Evolutionary conservation across 805 yeast species (phyloP).

Genomic region (Kazachstania viticola): DNA sequence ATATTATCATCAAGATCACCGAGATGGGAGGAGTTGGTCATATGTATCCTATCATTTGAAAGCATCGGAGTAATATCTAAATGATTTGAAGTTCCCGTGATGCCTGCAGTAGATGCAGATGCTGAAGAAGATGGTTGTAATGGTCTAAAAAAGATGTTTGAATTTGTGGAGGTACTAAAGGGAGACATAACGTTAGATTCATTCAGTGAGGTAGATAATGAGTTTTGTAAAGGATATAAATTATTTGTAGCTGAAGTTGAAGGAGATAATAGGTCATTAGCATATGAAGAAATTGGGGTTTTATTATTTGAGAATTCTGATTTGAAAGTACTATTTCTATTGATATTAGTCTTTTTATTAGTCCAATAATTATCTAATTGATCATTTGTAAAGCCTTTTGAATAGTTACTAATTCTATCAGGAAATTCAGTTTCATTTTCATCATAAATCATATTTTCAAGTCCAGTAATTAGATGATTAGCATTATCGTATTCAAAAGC

Average conservation of each 20-base stretch:
- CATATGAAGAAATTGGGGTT: not conserved
- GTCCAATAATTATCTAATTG: constrained; percentile 28
- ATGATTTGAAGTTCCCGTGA: not conserved
- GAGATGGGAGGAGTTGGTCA: too few relatives aligned
- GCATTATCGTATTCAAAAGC: constrained; percentile 22
- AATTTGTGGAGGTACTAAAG: not conserved
- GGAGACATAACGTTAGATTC: too few relatives aligned
- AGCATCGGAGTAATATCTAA: not conserved
- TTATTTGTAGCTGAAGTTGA: too few relatives aligned
- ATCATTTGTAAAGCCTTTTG: constrained; percentile 25
- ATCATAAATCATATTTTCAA: constrained; percentile 24
- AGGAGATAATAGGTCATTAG: constrained; percentile 1
- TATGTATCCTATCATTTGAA: too few relatives aligned
- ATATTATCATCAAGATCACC: too few relatives aligned
- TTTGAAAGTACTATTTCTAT: constrained; percentile 1
- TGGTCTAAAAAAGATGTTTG: not conserved
- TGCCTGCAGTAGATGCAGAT: too few relatives aligned
- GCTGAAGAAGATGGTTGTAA: too few relatives aligned
- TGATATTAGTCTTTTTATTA: constrained; percentile 5
- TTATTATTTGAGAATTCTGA: not conserved
- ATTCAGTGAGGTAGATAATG: not conserved
- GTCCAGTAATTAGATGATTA: constrained; percentile 22
- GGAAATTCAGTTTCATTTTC: constrained; percentile 25
- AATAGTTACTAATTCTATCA: constrained; percentile 19
- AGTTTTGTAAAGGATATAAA: too few relatives aligned